These are phyloP conservation scores for Paecilomyces fulvus DNA, from an alignment of 2,329 filamentous ascomycete species.

Conservation along the genomic window DNA sequence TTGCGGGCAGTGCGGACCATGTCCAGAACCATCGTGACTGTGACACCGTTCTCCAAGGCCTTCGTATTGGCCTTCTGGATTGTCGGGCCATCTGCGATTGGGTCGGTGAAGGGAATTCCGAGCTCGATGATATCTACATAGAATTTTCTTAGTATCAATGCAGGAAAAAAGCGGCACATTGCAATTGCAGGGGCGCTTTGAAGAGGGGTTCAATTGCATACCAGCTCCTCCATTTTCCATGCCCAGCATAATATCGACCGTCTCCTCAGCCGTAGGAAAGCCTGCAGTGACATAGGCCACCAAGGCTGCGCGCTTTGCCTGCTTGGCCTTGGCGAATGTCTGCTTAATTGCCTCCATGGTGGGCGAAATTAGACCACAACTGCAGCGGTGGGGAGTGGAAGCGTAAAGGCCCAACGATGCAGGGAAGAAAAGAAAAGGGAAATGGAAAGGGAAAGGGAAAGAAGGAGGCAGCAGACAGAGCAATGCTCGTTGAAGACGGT, in stretches of 20 bases:
- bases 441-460: neutral
- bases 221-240: constrained; percentile 90
- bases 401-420: neutral
- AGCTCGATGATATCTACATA: constrained; percentile 81
- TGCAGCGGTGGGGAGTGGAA: neutral
- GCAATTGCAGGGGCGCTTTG: neutral
- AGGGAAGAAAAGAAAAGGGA: neutral
- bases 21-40: constrained; percentile 65
- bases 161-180: neutral
- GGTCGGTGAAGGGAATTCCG: constrained; percentile 93
- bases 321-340: constrained; percentile 50
- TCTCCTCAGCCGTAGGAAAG: constrained; percentile 74
- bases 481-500: neutral
- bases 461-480: neutral
- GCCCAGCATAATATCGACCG: constrained; percentile 72
- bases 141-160: constrained; percentile 6
- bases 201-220: constrained; percentile 33
- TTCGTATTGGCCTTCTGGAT: constrained; percentile 93
- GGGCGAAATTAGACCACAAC: constrained; percentile 5
- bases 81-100: constrained; percentile 93
- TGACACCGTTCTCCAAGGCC: constrained; percentile 83
- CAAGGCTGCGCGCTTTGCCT: constrained; percentile 62
- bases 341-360: constrained; percentile 47
- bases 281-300: constrained; percentile 96
- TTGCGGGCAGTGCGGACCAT: constrained; percentile 76